A percentile compares a stretch with the other conserved stretches of the same genome.
These are phyloP conservation scores for Coemansia sp. DNA, from an alignment of 192 early-diverging fungal species.

Conservation along the genomic window DNA sequence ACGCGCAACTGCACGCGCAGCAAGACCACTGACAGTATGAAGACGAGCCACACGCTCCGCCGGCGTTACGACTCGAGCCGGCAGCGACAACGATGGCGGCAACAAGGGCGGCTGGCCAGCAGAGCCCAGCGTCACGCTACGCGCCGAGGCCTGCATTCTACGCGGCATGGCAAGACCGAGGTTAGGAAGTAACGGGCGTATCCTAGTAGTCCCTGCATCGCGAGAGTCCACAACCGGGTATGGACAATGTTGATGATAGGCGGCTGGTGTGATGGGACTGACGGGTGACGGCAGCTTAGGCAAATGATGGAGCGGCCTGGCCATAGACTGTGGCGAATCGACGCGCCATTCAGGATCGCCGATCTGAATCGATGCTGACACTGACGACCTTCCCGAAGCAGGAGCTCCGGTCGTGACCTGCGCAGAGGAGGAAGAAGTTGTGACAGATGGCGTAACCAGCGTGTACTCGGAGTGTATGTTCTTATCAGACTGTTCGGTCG, in stretches of 20 bases:
- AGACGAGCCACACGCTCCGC: constrained; percentile 52
- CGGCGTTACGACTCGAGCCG: constrained; percentile 36
- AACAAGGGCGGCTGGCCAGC: constrained; percentile 3
- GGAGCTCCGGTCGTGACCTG: constrained; percentile 5
- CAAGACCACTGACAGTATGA: constrained; percentile 51
- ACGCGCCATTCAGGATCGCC: constrained; percentile 56
- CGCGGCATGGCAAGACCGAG: constrained; percentile 5
- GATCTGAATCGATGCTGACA: constrained; percentile 49
- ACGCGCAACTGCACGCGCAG: constrained; percentile 49
- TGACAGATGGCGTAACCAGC: constrained; percentile 17
- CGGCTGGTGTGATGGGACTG: constrained; percentile 21
- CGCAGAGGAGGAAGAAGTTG: not conserved
- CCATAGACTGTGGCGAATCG: constrained; percentile 39
- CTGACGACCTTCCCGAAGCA: constrained; percentile 14
- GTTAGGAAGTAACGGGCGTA: constrained; percentile 1
- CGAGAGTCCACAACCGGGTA: not conserved
- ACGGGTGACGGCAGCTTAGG: constrained; percentile 37
- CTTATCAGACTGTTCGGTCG: not conserved
- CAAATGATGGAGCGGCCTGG: constrained; percentile 8
- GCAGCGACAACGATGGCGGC: not conserved
- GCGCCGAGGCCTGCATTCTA: constrained; percentile 6
- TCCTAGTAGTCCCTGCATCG: not conserved
- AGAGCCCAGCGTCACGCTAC: constrained; percentile 38
- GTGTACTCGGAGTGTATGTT: constrained; percentile 5
- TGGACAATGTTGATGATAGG: not conserved